Evolutionary conservation across 129 eudicot genomes (phyloP).

Genomic region (Arctium minus): DNA sequence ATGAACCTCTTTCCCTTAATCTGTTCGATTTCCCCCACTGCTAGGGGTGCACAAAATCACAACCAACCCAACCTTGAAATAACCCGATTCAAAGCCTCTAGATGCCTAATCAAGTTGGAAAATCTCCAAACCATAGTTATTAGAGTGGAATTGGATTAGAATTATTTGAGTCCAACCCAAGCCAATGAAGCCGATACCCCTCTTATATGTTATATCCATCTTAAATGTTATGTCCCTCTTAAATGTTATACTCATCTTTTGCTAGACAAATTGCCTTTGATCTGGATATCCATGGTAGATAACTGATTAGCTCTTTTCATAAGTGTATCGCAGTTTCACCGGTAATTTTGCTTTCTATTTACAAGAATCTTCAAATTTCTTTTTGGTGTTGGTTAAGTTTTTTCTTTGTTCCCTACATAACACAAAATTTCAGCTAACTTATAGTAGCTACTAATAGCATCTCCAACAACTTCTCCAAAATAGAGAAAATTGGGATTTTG

Average conservation of each 20-base stretch:
- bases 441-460: neutral
- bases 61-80: neutral
- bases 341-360: neutral
- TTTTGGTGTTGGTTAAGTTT: neutral
- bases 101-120: neutral
- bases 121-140: neutral
- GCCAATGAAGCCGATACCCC: neutral
- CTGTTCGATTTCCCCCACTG: neutral
- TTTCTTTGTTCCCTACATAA: neutral
- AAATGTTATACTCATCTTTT: neutral
- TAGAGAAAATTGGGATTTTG: too few species aligned
- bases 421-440: neutral
- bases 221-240: too few species aligned
- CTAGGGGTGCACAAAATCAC: neutral
- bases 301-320: neutral
- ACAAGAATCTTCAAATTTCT: too few species aligned
- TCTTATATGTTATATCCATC: neutral
- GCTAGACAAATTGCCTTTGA: neutral
- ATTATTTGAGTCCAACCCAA: neutral
- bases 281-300: neutral
- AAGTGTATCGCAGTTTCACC: neutral
- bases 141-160: neutral
- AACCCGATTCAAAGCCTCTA: neutral
- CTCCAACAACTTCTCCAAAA: too few species aligned
- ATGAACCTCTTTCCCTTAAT: neutral